Percentiles rank a stretch among this genome's conserved stretches.
These are phyloP conservation scores for Ambrosia hybrid DNA, from an alignment of 140 eudicot species.

Conservation along the genomic window DNA sequence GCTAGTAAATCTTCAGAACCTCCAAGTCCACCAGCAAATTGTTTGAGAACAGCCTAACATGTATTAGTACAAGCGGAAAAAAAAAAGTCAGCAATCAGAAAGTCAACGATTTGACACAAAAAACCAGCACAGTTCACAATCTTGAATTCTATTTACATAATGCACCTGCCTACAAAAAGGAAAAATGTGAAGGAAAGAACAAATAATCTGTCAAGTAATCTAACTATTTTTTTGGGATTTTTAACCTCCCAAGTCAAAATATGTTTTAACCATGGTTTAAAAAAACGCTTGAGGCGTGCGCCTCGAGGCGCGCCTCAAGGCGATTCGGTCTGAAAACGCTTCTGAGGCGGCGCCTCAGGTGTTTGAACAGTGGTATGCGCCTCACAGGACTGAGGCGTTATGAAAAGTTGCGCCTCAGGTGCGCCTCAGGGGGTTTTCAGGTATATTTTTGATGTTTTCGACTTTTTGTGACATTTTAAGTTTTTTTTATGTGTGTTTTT, in stretches of 20 bases:
- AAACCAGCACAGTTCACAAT: neutral
- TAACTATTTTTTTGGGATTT: neutral
- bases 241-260: neutral
- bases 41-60: constrained; percentile 77
- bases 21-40: constrained; percentile 72
- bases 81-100: constrained; percentile 7
- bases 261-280: neutral
- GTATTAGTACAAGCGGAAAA: neutral
- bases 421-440: too few species aligned
- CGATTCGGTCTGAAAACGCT: too few species aligned
- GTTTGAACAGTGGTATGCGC: too few species aligned
- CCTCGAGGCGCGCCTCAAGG: too few species aligned
- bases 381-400: too few species aligned
- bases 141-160: neutral
- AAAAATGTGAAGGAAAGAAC: neutral
- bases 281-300: too few species aligned
- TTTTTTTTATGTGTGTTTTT: too few species aligned
- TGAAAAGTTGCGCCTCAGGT: too few species aligned
- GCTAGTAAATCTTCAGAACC: constrained; percentile 54
- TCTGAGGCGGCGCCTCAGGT: too few species aligned
- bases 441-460: too few species aligned
- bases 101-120: neutral
- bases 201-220: neutral
- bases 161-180: neutral
- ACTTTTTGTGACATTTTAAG: too few species aligned